Evolutionary conservation across 1,284 basidiomycete species (phyloP).

Genomic region (Irpex lacteus): DNA sequence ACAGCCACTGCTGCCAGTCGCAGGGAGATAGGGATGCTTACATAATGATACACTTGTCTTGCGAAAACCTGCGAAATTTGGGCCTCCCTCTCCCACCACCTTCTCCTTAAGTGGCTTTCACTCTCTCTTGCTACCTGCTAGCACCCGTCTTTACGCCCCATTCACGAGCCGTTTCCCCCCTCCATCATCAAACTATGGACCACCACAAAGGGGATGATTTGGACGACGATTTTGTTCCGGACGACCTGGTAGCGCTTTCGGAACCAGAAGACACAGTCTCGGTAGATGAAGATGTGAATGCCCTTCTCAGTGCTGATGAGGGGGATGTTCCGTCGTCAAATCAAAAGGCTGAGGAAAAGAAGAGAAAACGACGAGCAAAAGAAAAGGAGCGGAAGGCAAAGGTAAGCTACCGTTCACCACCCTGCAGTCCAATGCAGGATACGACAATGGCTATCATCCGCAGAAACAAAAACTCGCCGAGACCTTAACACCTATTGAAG

Average conservation of each 20-base stretch:
- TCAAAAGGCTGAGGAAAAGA: conserved; percentile 43
- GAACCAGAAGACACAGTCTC: conserved; percentile 52
- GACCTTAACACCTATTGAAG: conserved; percentile 35
- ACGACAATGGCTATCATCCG: conserved; percentile 4
- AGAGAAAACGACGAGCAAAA: conserved; percentile 69
- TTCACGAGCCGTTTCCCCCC: not conserved
- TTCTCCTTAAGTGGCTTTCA: not conserved
- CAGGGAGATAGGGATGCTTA: not conserved
- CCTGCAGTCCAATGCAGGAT: conserved; percentile 9
- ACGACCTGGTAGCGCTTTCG: conserved; percentile 63
- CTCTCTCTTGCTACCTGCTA: not conserved
- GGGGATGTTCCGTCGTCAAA: conserved; percentile 29
- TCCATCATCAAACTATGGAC: conserved; percentile 22
- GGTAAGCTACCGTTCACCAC: conserved; percentile 34
- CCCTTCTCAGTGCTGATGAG: conserved; percentile 44
- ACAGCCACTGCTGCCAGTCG: too few species aligned
- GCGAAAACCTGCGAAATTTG: not conserved
- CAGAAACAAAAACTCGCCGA: conserved; percentile 67
- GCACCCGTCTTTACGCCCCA: not conserved
- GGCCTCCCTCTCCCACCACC: not conserved
- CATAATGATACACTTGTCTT: not conserved
- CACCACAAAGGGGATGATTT: conserved; percentile 66
- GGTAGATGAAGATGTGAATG: conserved; percentile 37
- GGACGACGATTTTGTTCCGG: conserved; percentile 75
- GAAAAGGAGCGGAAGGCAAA: conserved; percentile 67